Conservation (phyloP, 2,329 filamentous ascomycete genomes). For the Tolypocladium album region DNA sequence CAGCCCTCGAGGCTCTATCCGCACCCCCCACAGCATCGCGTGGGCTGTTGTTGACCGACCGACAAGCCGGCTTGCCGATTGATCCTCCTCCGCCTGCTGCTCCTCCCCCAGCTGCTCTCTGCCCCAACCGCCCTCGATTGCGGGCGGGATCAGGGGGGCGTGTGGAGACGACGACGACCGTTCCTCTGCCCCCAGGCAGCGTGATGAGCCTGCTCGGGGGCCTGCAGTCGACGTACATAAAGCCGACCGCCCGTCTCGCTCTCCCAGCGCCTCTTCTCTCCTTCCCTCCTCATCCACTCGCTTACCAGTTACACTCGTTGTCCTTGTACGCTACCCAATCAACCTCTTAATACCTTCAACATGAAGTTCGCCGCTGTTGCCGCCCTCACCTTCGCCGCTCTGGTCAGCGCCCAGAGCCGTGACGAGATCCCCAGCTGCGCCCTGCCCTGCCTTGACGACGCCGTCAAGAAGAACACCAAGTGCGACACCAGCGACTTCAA, state of each 20-base stretch:
- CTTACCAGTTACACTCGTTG: slow-evolving; percentile 20
- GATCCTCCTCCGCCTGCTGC: not conserved
- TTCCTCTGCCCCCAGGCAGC: not conserved
- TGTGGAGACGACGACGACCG: not conserved
- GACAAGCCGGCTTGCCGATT: not conserved
- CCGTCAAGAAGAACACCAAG: slow-evolving; percentile 14
- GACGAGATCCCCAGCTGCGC: slow-evolving; percentile 27
- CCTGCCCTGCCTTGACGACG: slow-evolving; percentile 21
- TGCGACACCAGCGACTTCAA: slow-evolving; percentile 14
- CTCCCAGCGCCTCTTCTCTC: not conserved
- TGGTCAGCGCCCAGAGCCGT: slow-evolving; percentile 22
- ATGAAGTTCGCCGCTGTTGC: slow-evolving; percentile 26
- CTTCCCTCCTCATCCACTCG: slow-evolving; percentile 16
- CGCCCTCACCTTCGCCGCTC: slow-evolving; percentile 21
- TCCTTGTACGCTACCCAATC: slow-evolving; percentile 6
- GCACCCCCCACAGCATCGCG: not conserved
- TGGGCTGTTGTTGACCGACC: not conserved
- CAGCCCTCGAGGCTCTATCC: not conserved
- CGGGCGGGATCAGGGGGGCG: not conserved
- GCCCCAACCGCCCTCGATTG: not conserved
- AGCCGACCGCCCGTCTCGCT: slow-evolving; percentile 10
- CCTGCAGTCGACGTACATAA: slow-evolving; percentile 17
- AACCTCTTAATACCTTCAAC: slow-evolving; percentile 13
- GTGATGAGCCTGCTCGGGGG: not conserved
- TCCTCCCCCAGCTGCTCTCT: not conserved